Base-by-base conservation (phyloP, 192 early-diverging fungal species). In the Backusella parvicylindrica region DNA sequence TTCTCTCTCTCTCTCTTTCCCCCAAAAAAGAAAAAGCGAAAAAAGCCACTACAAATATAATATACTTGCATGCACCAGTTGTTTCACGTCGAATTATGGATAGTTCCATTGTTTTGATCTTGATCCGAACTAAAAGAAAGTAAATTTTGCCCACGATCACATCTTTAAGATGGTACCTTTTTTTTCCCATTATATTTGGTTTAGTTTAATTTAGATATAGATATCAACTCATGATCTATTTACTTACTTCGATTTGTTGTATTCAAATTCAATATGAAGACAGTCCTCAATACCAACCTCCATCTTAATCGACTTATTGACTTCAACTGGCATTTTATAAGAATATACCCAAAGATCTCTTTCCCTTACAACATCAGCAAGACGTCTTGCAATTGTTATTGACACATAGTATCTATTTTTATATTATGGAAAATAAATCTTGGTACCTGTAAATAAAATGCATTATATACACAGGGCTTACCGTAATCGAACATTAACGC, bases 81-180 rank as follows among this genome's bases (percentile, higher is more conserved):
- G 97, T 96, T 83, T 99, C 98, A 21, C 98, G 88, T 15, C 97
- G 91, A 70, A 99, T 98, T 71, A 99, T 99, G 32, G 95, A 96
- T 63, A 99, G 88, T 77, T 99, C 98, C 98, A 99, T 99, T 78
- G 98, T 92, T 82, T 98, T 98, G 83, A 99, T 97, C 84, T 99
- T 99, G 83, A 99, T 99, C 53, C 98, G 95, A 9, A 99, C 98
- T 47, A 99, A 87, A 53, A 99, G 83, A 84, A 99, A 99, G 80
- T 97, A 98, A 79, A 99, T 99, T 82, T 99, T 99, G 75, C 98
- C 98, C 12, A 99, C 95, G 76, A 99, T 99, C 2, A 99, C 98
- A 83, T 98, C 98, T 74, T 97, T 96, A 71, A 99, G 85, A 80
- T 98, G 95, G 85, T 99, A 95, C 88, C 94, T 96, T 12, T 16